Conservation (phyloP, 495 filamentous ascomycete species). For the Penicillium subrubescens region DNA sequence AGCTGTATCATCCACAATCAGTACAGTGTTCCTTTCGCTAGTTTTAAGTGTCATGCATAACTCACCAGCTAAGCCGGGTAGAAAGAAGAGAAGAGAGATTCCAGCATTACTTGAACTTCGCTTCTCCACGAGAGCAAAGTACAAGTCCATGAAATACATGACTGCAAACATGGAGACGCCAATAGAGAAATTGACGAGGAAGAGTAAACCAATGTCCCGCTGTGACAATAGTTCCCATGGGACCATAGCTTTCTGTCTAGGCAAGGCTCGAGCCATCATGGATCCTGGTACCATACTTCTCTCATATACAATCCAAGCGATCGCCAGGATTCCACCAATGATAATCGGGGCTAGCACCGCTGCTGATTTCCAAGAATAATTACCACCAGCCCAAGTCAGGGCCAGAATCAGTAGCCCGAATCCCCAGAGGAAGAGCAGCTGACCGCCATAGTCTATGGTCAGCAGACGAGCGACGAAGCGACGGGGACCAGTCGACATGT, state of each 20-base stretch:
- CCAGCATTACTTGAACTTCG: conserved; percentile 50
- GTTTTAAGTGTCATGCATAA: not conserved
- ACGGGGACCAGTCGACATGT: not conserved
- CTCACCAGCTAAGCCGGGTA: conserved; percentile 44
- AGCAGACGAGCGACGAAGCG: conserved; percentile 40
- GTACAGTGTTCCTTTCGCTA: not conserved
- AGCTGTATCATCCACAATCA: conserved; percentile 16
- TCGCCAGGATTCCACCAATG: conserved; percentile 48
- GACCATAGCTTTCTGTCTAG: conserved; percentile 57
- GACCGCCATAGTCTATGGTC: conserved; percentile 57
- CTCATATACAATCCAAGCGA: conserved; percentile 55
- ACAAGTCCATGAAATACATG: conserved; percentile 64
- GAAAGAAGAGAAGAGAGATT: conserved; percentile 51
- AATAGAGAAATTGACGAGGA: conserved; percentile 54
- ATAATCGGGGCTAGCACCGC: conserved; percentile 56
- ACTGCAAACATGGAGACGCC: conserved; percentile 53
- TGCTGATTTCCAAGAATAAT: conserved; percentile 53
- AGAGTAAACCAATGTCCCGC: conserved; percentile 53
- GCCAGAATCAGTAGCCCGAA: conserved; percentile 59
- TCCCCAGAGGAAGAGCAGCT: conserved; percentile 60
- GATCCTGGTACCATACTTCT: conserved; percentile 54
- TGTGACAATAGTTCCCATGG: conserved; percentile 52
- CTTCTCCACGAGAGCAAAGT: conserved; percentile 56
- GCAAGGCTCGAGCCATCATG: conserved; percentile 42
- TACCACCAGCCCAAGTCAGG: conserved; percentile 60